Evolutionary conservation across 2,329 filamentous ascomycete genomes (phyloP).

Genomic region (Sporothrix sp.): DNA sequence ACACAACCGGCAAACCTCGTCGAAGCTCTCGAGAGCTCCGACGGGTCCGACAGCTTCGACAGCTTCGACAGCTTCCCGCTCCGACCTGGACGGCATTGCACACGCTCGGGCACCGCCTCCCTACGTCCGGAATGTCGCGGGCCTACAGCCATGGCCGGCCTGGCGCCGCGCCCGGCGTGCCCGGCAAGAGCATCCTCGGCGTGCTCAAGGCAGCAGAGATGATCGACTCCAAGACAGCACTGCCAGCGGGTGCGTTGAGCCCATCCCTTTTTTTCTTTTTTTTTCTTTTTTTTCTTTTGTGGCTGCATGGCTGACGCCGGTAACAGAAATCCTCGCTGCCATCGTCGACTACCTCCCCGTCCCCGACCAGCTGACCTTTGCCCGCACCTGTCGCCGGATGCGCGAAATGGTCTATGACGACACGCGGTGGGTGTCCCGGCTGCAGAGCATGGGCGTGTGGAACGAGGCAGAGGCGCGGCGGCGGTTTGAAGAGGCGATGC

Average conservation of each 20-base stretch:
- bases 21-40: background rate
- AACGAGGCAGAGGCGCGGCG: conserved; percentile 77
- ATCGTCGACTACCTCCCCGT: conserved; percentile 87
- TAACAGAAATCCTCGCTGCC: conserved; percentile 76
- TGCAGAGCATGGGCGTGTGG: conserved; percentile 86
- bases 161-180: conserved; percentile 28
- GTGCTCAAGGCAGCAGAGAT: conserved; percentile 74
- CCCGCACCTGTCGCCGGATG: conserved; percentile 73
- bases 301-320: no score
- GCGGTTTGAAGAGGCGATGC: conserved; percentile 64
- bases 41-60: no score
- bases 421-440: conserved; percentile 79
- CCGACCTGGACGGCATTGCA: background rate
- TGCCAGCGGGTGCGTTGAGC: conserved; percentile 63
- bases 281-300: no score
- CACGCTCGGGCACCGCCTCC: background rate
- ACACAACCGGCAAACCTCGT: no score
- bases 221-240: conserved; percentile 62
- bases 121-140: background rate
- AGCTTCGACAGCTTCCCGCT: background rate
- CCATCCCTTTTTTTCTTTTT: background rate
- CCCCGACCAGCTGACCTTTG: conserved; percentile 74
- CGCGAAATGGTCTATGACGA: conserved; percentile 99
- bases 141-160: conserved; percentile 21
- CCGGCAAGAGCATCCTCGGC: conserved; percentile 49